phyloP scores from a whole-genome alignment of 2,329 filamentous ascomycete genomes.

The Talaromyces amestolkiae region DNA sequence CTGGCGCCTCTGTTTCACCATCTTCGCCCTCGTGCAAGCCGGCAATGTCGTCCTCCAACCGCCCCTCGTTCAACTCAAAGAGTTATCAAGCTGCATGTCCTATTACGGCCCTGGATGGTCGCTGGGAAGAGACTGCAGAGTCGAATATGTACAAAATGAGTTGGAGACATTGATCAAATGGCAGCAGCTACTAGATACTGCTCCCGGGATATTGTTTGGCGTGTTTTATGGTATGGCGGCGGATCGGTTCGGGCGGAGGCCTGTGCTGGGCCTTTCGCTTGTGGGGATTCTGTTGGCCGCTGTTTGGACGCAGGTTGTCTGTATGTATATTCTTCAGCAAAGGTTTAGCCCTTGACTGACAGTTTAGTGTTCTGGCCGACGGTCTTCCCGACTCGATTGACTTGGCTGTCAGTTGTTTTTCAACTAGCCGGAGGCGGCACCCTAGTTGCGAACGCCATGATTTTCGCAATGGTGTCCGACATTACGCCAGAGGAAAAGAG shows the following conservation, averaged over 20 bases:
- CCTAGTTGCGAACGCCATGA: constrained; percentile 19
- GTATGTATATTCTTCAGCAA: background rate
- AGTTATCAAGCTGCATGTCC: constrained; percentile 15
- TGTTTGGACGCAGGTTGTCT: constrained; percentile 18
- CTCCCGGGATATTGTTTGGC: constrained; percentile 19
- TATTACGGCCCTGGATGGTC: constrained; percentile 19
- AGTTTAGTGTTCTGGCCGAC: constrained; percentile 17
- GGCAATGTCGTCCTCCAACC: constrained; percentile 16
- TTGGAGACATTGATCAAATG: constrained; percentile 16
- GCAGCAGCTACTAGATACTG: constrained; percentile 19
- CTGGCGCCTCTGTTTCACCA: constrained; percentile 17
- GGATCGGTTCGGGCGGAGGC: constrained; percentile 17
- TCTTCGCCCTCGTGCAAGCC: constrained; percentile 18
- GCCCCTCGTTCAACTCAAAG: constrained; percentile 18
- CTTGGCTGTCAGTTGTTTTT: constrained; percentile 19
- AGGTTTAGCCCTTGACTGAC: background rate
- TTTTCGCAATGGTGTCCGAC: constrained; percentile 19
- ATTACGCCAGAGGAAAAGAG: constrained; percentile 19
- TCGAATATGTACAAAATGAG: constrained; percentile 17
- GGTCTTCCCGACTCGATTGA: constrained; percentile 18
- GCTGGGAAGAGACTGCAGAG: constrained; percentile 18
- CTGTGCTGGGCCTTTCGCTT: constrained; percentile 15
- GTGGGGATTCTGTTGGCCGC: constrained; percentile 15
- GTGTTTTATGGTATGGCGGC: constrained; percentile 20
- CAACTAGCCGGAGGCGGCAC: constrained; percentile 16